A percentile compares a stretch with the other conserved stretches of the same genome.
Conservation (phyloP, 495 filamentous ascomycete species). For the Parathielavia hyrcaniae region DNA sequence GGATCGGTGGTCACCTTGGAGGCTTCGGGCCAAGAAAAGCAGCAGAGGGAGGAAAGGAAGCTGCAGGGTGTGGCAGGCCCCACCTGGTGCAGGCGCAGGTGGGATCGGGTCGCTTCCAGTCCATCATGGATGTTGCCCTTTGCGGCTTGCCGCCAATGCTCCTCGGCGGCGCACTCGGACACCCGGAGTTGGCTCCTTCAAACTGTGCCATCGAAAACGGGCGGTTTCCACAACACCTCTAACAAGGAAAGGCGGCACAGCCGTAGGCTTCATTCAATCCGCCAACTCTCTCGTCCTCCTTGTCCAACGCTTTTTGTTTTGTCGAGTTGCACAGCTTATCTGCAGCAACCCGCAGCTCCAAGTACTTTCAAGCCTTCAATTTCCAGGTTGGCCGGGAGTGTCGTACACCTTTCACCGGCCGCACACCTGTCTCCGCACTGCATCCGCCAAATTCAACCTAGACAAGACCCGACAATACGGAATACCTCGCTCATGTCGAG, state of each 20-base stretch:
- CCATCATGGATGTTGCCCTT: too few relatives aligned
- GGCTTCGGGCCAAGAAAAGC: slow-evolving; percentile 1
- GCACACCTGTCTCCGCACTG: slow-evolving; percentile 8
- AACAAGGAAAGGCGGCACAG: too few relatives aligned
- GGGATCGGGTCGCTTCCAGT: too few relatives aligned
- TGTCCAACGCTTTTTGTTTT: slow-evolving; percentile 3
- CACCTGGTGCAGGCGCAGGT: too few relatives aligned
- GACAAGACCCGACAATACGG: not conserved
- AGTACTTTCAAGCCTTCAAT: slow-evolving; percentile 1
- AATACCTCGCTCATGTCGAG: slow-evolving; percentile 1
- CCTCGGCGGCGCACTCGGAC: too few relatives aligned
- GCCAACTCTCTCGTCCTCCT: not conserved
- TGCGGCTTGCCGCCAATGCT: too few relatives aligned
- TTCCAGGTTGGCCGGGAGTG: slow-evolving; percentile 3
- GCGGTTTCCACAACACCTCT: too few relatives aligned
- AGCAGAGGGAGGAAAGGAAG: not conserved
- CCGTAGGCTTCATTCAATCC: too few relatives aligned
- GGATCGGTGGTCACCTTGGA: not conserved
- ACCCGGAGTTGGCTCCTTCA: too few relatives aligned
- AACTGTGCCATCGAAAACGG: too few relatives aligned
- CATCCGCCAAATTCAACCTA: slow-evolving; percentile 2
- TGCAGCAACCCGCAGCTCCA: slow-evolving; percentile 3
- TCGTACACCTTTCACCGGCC: slow-evolving; percentile 1
- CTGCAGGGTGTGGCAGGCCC: slow-evolving; percentile 7
- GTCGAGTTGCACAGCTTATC: slow-evolving; percentile 1